Base-by-base conservation (phyloP, 352 stramenopile genomes). In the Phytophthora rubi region DNA sequence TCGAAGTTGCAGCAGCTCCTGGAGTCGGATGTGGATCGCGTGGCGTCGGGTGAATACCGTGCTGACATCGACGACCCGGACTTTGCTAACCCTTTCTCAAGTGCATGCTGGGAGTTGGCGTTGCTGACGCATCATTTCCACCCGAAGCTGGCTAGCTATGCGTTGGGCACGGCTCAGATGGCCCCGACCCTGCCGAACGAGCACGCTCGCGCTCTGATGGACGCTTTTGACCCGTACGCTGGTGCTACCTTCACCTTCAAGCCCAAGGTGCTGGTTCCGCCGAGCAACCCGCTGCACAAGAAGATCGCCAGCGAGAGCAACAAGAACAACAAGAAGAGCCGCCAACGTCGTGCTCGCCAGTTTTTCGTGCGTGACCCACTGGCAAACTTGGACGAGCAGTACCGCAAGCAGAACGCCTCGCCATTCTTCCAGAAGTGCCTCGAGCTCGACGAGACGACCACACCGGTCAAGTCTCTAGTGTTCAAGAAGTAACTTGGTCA, bases 21-120 rank as follows among this genome's bases (percentile, higher is more conserved):
- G 0, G 96, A 99, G 76, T 98, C 96, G 64, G 97, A 99, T 76
- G 80, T 97, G 28, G 97, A 99, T 79, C 90, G 97, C 49, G 93
- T 98, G 35, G 90, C 95, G 39, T 93, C 94, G 21, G 96, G 97
- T 54, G 86, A 97, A 63, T 99, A 98, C 82, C 83, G 88, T 53
- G 89, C 86, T 16, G 89, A 97, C 68, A 90, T 98, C 28, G 82
- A 95, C 53, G 96, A 99, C 76, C 97, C 97, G 18, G 96, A 99
- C 79, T 97, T 98, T 62, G 88, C 91, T 23, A 99, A 99, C 73
- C 92, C 96, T 37, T 98, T 98, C 72, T 93, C 95, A 62, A 98
- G 89, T 21, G 95, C 95, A 1, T 91, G 89, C 58, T 99, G 97
- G 89, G 97, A 99, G 70, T 70, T 99, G 35, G 79, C 92, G 37